phyloP scores from a whole-genome alignment of 331 rosid species.

The Erythrophleum ivorense region DNA sequence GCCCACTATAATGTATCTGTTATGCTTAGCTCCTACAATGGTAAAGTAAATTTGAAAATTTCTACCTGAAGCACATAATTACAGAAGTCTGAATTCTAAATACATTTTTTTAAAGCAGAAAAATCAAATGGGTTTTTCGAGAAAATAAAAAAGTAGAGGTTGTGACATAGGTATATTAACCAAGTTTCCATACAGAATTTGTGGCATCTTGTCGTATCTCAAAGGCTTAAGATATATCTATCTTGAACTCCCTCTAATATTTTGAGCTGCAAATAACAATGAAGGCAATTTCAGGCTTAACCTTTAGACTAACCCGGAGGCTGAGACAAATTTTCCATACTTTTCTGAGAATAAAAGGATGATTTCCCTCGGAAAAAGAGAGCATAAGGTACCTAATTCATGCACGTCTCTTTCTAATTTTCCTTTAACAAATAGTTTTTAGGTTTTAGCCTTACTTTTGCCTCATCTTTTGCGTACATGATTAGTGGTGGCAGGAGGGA shows the following conservation, averaged over 20 bases:
- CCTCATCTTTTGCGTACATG: conserved; percentile 62
- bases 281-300: no score
- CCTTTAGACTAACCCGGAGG: no score
- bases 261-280: no score
- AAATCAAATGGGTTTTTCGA: not conserved
- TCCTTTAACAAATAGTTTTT: not conserved
- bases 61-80: not conserved
- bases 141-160: not conserved
- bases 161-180: not conserved
- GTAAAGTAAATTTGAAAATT: not conserved
- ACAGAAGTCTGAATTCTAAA: not conserved
- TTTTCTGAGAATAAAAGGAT: no score
- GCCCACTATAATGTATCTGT: not conserved
- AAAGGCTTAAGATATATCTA: not conserved
- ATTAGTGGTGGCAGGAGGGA: conserved; percentile 49
- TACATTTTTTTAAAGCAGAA: not conserved
- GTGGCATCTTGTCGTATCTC: not conserved
- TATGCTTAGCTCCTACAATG: not conserved
- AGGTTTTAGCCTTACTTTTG: conserved; percentile 34
- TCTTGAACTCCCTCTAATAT: no score
- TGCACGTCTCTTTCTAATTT: conserved; percentile 29
- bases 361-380: not conserved
- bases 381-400: not conserved
- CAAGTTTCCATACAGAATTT: not conserved
- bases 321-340: no score